Conservation (phyloP, 306 rosid genomes). For the Vigna hirtella region DNA sequence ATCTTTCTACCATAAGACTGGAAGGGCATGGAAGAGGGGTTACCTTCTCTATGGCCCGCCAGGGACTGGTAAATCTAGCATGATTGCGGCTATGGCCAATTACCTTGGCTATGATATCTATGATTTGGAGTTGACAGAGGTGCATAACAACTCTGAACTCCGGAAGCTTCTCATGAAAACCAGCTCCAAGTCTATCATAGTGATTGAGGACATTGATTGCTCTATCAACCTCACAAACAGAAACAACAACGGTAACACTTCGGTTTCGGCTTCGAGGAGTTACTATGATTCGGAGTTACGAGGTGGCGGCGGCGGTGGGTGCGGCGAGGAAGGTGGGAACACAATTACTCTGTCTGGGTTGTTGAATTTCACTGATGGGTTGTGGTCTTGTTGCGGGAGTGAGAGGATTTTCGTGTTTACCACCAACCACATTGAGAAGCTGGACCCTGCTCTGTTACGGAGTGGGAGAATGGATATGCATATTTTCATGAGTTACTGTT, state of each 20-base stretch:
- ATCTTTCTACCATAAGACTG: conserved; percentile 82
- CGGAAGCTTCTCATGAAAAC: conserved; percentile 93
- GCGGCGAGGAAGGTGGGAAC: conserved; percentile 64
- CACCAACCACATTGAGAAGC: conserved; percentile 95
- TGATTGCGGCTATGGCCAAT: conserved; percentile 99
- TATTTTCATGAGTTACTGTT: conserved; percentile 80
- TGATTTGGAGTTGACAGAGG: conserved; percentile 90
- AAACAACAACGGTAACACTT: conserved; percentile 40
- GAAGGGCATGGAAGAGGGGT: conserved; percentile 96
- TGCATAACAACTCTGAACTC: conserved; percentile 85
- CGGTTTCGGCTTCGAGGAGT: conserved; percentile 16
- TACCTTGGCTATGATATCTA: conserved; percentile 86
- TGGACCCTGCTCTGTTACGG: conserved; percentile 87
- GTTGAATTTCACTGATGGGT: conserved; percentile 90
- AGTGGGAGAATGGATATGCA: conserved; percentile 99
- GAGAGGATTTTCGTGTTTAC: conserved; percentile 96
- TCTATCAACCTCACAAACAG: conserved; percentile 72
- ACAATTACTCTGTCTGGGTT: conserved; percentile 88
- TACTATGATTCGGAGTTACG: conserved; percentile 53
- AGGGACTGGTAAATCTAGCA: conserved; percentile 90
- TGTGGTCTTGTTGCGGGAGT: conserved; percentile 99
- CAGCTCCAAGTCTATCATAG: conserved; percentile 84
- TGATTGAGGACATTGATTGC: conserved; percentile 94
- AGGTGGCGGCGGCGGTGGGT: conserved; percentile 43
- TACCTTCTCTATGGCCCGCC: conserved; percentile 94